These are phyloP conservation scores for Pseudozyma pruni DNA, from an alignment of 1,284 basidiomycete species.

Conservation along the genomic window DNA sequence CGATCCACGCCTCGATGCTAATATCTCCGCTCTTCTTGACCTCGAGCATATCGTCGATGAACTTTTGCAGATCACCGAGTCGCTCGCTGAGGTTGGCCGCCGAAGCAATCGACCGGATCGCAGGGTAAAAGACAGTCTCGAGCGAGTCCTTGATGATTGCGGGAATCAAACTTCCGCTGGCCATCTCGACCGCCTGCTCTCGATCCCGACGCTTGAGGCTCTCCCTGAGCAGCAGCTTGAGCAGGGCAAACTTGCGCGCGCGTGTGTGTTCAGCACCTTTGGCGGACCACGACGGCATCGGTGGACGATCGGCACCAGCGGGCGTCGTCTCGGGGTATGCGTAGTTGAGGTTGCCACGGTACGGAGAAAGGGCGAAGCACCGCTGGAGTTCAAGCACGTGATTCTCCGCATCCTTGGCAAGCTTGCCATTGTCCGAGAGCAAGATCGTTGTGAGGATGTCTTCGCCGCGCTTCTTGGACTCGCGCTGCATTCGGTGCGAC, in stretches of 20 bases:
- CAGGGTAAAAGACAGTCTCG: slow-evolving; percentile 60
- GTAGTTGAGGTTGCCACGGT: slow-evolving; percentile 48
- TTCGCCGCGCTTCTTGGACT: slow-evolving; percentile 55
- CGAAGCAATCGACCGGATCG: slow-evolving; percentile 52
- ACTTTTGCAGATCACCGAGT: slow-evolving; percentile 62
- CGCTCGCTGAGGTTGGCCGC: slow-evolving; percentile 56
- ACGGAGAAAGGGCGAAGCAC: slow-evolving; percentile 61
- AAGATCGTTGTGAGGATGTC: slow-evolving; percentile 65
- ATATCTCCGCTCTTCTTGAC: slow-evolving; percentile 51
- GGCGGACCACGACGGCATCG: slow-evolving; percentile 53
- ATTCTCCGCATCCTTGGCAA: slow-evolving; percentile 37
- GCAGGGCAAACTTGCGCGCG: slow-evolving; percentile 63
- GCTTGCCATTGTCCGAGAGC: slow-evolving; percentile 42
- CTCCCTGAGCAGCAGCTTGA: slow-evolving; percentile 63
- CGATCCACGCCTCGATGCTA: slow-evolving; percentile 61
- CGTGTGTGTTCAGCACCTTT: slow-evolving; percentile 42
- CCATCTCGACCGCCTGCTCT: slow-evolving; percentile 57
- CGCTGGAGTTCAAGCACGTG: slow-evolving; percentile 60
- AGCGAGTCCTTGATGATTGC: slow-evolving; percentile 64
- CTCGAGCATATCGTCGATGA: slow-evolving; percentile 63
- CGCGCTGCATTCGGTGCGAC: slow-evolving; percentile 39
- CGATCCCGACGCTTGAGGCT: slow-evolving; percentile 62
- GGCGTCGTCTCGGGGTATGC: slow-evolving; percentile 62
- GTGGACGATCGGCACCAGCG: slow-evolving; percentile 31
- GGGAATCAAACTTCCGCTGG: slow-evolving; percentile 57